These are phyloP conservation scores for Rhizoclosmatium globosum DNA, from an alignment of 192 early-diverging fungal species.

Conservation along the genomic window DNA sequence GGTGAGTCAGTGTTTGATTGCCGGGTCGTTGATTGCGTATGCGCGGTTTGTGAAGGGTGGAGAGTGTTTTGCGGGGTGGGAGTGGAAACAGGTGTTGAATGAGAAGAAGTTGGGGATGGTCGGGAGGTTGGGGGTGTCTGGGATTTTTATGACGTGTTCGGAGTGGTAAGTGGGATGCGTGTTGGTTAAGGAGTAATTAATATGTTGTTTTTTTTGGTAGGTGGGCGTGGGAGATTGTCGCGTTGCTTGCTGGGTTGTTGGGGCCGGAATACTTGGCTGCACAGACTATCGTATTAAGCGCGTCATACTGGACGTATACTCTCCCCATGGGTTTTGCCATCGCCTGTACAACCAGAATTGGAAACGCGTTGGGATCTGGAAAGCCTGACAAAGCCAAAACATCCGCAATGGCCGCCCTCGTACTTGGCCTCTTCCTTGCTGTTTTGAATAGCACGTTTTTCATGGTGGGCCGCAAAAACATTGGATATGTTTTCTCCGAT, in stretches of 20 bases:
- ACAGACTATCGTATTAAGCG: slow-evolving; percentile 82
- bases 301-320: slow-evolving; percentile 73
- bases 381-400: slow-evolving; percentile 2
- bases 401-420: not conserved
- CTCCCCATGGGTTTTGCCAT: slow-evolving; percentile 84
- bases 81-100: slow-evolving; percentile 65
- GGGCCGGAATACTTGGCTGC: slow-evolving; percentile 82
- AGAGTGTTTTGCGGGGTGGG: slow-evolving; percentile 90
- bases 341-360: slow-evolving; percentile 83
- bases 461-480: not conserved
- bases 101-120: slow-evolving; percentile 32
- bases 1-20: slow-evolving; percentile 79
- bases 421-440: slow-evolving; percentile 14
- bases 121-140: slow-evolving; percentile 74
- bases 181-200: not conserved
- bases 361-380: slow-evolving; percentile 40
- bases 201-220: slow-evolving; percentile 35
- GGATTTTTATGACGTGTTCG: slow-evolving; percentile 74
- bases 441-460: slow-evolving; percentile 11
- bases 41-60: slow-evolving; percentile 61
- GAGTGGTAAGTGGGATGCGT: slow-evolving; percentile 34
- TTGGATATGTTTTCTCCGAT: slow-evolving; percentile 69
- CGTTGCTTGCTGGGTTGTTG: slow-evolving; percentile 73
- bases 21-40: slow-evolving; percentile 72
- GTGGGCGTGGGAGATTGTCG: slow-evolving; percentile 61